Evolutionary conservation across 208 protist genomes (phyloP).

Genomic region (Endotrypanum monterogeii): DNA sequence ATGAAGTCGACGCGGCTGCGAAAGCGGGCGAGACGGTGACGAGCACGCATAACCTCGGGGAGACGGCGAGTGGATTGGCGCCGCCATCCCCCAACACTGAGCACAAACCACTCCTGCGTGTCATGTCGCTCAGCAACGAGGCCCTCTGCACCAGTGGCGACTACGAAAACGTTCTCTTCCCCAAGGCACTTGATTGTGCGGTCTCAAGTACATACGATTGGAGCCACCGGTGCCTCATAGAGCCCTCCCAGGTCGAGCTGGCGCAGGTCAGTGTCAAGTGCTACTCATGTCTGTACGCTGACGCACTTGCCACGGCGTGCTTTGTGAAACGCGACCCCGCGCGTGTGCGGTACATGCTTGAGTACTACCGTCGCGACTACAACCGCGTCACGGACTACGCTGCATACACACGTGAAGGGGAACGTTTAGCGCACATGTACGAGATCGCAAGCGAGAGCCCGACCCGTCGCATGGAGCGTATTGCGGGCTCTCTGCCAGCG

Average conservation of each 20-base stretch:
- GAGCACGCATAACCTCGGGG: slow-evolving; percentile 57
- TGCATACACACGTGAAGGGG: slow-evolving; percentile 59
- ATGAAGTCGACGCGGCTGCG: slow-evolving; percentile 31
- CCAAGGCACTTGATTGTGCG: slow-evolving; percentile 24
- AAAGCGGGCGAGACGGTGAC: slow-evolving; percentile 32
- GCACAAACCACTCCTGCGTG: slow-evolving; percentile 37
- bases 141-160: slow-evolving; percentile 65
- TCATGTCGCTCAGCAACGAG: slow-evolving; percentile 57
- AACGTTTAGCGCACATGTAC: slow-evolving; percentile 62
- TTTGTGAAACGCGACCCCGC: slow-evolving; percentile 57
- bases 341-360: slow-evolving; percentile 61
- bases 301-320: slow-evolving; percentile 64
- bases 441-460: slow-evolving; percentile 60
- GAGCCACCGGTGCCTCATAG: slow-evolving; percentile 33
- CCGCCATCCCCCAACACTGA: slow-evolving; percentile 2
- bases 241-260: slow-evolving; percentile 36
- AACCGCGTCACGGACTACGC: slow-evolving; percentile 60
- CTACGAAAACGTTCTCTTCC: slow-evolving; percentile 60
- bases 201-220: slow-evolving; percentile 54
- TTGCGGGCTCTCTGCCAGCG: slow-evolving; percentile 52
- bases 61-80: slow-evolving; percentile 43
- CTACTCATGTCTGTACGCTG: slow-evolving; percentile 76
- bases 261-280: slow-evolving; percentile 66
- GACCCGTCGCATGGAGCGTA: slow-evolving; percentile 45
- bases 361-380: slow-evolving; percentile 46